Conservation (phyloP, 345 rosid genomes). For the Mangifera indica region DNA sequence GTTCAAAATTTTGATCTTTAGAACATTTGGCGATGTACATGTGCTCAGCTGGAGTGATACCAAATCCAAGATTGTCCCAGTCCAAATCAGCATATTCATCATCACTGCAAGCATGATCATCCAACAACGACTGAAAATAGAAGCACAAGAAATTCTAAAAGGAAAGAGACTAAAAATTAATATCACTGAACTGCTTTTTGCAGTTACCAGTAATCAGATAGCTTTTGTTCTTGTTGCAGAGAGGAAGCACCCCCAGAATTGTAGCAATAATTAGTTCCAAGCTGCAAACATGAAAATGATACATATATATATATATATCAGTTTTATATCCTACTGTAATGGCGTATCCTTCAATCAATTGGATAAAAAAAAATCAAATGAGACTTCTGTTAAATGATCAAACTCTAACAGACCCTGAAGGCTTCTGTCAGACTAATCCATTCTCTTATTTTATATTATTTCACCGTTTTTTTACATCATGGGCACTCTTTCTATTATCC, state of each 20-base stretch:
- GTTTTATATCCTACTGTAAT: not conserved
- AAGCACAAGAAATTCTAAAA: not conserved
- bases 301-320: too few relatives aligned
- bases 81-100: slow-evolving; percentile 72
- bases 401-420: not conserved
- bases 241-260: slow-evolving; percentile 37
- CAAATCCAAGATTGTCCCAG: slow-evolving; percentile 85
- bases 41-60: slow-evolving; percentile 60
- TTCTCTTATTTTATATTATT: not conserved
- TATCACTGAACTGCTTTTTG: not conserved
- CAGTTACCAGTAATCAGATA: slow-evolving; percentile 30
- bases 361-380: too few relatives aligned
- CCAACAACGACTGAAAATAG: not conserved
- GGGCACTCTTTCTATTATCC: not conserved
- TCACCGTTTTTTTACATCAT: not conserved
- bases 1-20: slow-evolving; percentile 40
- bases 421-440: not conserved
- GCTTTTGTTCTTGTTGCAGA: slow-evolving; percentile 23
- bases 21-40: slow-evolving; percentile 70
- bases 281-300: slow-evolving; percentile 18
- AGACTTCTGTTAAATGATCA: not conserved
- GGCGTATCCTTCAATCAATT: not conserved
- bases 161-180: not conserved
- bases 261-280: slow-evolving; percentile 26
- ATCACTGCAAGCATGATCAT: slow-evolving; percentile 25